A percentile compares a stretch with the other conserved stretches of the same genome.
Conservation (phyloP, 441 rosid genomes). For the Aquilaria agallochum region DNA sequence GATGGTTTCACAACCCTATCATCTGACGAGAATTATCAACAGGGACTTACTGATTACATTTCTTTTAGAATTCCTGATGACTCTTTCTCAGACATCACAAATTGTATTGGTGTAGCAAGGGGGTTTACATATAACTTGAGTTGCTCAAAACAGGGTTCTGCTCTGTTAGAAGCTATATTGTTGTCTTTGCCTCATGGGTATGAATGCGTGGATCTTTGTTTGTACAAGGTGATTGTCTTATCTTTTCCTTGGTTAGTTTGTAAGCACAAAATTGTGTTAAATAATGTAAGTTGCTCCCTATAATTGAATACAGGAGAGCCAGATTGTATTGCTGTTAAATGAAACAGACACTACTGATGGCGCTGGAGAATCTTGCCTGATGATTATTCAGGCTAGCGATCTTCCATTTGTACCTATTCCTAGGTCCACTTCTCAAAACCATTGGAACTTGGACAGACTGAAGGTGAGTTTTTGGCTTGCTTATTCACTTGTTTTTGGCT, state of each 20-base stretch:
- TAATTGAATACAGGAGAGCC: constrained; percentile 49
- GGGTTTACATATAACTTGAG: constrained; percentile 46
- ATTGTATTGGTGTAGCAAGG: constrained; percentile 66
- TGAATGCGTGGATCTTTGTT: constrained; percentile 67
- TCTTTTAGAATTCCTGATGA: constrained; percentile 70
- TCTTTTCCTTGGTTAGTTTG: constrained; percentile 7
- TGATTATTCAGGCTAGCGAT: constrained; percentile 57
- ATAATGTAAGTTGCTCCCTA: background rate
- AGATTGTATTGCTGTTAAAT: constrained; percentile 67
- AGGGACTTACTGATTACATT: constrained; percentile 54
- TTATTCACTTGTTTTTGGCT: constrained; percentile 1
- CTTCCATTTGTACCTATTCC: constrained; percentile 66
- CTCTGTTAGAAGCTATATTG: constrained; percentile 63
- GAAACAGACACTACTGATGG: constrained; percentile 40
- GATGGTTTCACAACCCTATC: constrained; percentile 34
- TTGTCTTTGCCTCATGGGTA: constrained; percentile 64
- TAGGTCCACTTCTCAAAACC: constrained; percentile 31
- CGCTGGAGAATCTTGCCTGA: constrained; percentile 74
- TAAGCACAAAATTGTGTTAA: constrained; percentile 11
- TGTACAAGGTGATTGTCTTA: constrained; percentile 60
- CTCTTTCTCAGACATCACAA: constrained; percentile 38
- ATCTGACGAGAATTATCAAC: constrained; percentile 27
- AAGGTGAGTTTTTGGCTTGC: constrained; percentile 45
- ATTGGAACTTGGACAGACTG: constrained; percentile 53
- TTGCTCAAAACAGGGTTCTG: constrained; percentile 32